A percentile compares a stretch with the other conserved stretches of the same genome.
phyloP scores from a whole-genome alignment of 306 rosid species.

The Elaeagnus macrophylla region DNA sequence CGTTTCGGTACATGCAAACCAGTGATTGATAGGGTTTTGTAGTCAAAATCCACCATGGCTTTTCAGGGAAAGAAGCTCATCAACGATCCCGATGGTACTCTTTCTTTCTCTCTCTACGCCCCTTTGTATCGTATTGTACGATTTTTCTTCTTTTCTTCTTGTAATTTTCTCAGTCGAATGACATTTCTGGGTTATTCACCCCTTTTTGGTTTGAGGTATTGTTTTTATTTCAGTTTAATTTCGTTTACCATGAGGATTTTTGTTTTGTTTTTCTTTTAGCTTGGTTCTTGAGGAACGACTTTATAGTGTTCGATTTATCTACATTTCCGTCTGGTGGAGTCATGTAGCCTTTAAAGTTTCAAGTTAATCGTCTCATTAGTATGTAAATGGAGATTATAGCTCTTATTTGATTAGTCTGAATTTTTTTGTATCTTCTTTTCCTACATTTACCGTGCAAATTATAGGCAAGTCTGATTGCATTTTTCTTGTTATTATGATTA shows the following conservation, averaged over 20 bases:
- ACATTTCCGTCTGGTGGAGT: too few relatives aligned
- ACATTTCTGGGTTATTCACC: too few relatives aligned
- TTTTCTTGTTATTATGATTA: conserved; percentile 10
- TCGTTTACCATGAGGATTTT: too few relatives aligned
- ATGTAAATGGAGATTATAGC: too few relatives aligned
- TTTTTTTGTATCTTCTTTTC: not conserved
- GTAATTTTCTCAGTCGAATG: not conserved
- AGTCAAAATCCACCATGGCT: conserved; percentile 44
- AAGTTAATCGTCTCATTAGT: too few relatives aligned
- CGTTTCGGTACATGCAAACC: conserved; percentile 37
- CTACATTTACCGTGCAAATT: not conserved
- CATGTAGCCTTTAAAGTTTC: too few relatives aligned
- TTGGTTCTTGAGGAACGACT: too few relatives aligned
- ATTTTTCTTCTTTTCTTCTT: not conserved
- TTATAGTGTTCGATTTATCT: too few relatives aligned
- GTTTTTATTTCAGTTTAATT: too few relatives aligned
- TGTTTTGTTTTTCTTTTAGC: too few relatives aligned
- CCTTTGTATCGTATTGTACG: not conserved
- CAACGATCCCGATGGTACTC: conserved; percentile 61
- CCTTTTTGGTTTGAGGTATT: too few relatives aligned
- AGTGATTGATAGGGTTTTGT: conserved; percentile 43
- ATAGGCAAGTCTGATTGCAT: not conserved
- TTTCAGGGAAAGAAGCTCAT: conserved; percentile 73
- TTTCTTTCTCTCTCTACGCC: not conserved
- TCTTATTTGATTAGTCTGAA: not conserved